Percentiles rank a stretch among this genome's conserved stretches.
Evolutionary conservation across 2,329 filamentous ascomycete genomes (phyloP).

Genomic region (Seiridium cupressi): DNA sequence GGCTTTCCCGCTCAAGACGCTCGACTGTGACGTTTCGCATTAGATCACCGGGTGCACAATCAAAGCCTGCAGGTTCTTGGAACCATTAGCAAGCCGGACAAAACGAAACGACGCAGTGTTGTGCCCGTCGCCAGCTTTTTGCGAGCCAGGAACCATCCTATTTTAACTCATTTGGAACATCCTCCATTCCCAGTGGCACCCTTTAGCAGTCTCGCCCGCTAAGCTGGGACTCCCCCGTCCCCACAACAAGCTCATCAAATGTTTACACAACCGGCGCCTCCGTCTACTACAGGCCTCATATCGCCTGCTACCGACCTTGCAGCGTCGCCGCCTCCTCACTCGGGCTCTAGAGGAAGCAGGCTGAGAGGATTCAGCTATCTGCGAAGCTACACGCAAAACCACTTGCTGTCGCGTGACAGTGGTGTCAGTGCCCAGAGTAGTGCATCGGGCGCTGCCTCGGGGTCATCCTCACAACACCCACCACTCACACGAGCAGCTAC

Average conservation of each 20-base stretch:
- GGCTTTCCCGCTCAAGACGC: background rate
- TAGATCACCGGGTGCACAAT: background rate
- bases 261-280: conserved; percentile 25
- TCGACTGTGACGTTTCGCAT: background rate
- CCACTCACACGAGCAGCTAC: conserved; percentile 4
- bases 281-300: conserved; percentile 25
- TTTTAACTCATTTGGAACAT: background rate
- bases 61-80: background rate
- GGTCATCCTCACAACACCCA: background rate
- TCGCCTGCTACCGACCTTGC: conserved; percentile 23
- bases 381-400: conserved; percentile 17
- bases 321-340: conserved; percentile 14
- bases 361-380: conserved; percentile 26
- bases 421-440: background rate
- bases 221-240: background rate
- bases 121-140: too few species aligned
- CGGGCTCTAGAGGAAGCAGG: conserved; percentile 21
- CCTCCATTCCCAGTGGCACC: background rate
- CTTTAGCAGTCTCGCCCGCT: background rate
- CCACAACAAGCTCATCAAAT: conserved; percentile 16
- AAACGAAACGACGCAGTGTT: too few species aligned
- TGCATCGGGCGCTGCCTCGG: background rate
- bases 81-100: background rate
- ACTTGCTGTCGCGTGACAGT: conserved; percentile 11
- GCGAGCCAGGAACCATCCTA: too few species aligned